Evolutionary conservation across 495 filamentous ascomycete species (phyloP).

Genomic region (Aspergillus saccharolyticus): DNA sequence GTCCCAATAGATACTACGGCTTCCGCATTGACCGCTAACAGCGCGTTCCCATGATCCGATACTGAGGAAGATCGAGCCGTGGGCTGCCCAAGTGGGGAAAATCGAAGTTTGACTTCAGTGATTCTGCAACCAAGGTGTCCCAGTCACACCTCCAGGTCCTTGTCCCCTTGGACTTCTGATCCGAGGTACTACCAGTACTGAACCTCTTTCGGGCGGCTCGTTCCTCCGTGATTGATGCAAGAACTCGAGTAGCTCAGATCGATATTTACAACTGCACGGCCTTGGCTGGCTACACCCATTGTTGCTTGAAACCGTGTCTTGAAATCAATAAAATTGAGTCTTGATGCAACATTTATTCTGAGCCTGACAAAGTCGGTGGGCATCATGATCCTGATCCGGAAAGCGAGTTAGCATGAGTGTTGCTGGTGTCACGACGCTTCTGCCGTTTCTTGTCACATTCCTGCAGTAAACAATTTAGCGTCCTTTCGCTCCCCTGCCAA

Average conservation of each 20-base stretch:
- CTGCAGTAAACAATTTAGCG: slow-evolving; percentile 14
- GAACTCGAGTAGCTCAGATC: neutral
- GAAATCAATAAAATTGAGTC: neutral
- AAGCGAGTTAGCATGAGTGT: neutral
- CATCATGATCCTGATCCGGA: neutral
- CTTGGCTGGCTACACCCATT: neutral
- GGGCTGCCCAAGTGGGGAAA: neutral
- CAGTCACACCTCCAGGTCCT: slow-evolving; percentile 12
- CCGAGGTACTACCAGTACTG: neutral
- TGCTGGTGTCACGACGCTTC: slow-evolving; percentile 8
- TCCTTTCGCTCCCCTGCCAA: neutral
- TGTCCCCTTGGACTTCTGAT: neutral
- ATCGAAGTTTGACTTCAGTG: slow-evolving; percentile 3
- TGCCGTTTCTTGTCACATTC: slow-evolving; percentile 14
- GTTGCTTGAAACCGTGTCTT: neutral
- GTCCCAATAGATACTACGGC: no score
- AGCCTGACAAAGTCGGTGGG: neutral
- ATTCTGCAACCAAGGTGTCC: slow-evolving; percentile 13
- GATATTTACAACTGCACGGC: neutral
- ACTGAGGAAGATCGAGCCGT: slow-evolving; percentile 7
- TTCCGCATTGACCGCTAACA: neutral
- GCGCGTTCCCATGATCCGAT: slow-evolving; percentile 10
- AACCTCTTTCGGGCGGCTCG: neutral
- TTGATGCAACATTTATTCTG: neutral
- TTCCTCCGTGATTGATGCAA: neutral